phyloP scores from a whole-genome alignment of 2,329 filamentous ascomycete genomes.

The Sordariomycetes sp. region DNA sequence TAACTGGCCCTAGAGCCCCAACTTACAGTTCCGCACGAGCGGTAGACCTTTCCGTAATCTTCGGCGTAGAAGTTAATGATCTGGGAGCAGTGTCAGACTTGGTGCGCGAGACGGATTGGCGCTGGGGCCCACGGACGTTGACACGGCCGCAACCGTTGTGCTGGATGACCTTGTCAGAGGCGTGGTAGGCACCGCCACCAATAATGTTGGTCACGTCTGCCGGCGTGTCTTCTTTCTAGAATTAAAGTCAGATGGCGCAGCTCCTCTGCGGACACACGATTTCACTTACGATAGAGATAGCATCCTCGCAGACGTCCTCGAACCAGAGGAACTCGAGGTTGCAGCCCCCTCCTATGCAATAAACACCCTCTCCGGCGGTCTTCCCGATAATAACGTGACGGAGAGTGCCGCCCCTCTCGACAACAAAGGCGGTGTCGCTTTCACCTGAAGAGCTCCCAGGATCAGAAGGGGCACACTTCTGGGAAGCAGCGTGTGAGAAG shows the following conservation, averaged over 20 bases:
- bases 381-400: constrained; percentile 35
- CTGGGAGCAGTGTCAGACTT: constrained; percentile 9
- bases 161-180: constrained; percentile 33
- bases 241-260: neutral
- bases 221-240: constrained; percentile 9
- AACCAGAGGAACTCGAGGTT: constrained; percentile 35
- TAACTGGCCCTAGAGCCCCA: neutral
- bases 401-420: constrained; percentile 28
- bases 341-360: constrained; percentile 28
- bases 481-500: neutral
- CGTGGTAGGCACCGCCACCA: constrained; percentile 34
- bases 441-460: constrained; percentile 5
- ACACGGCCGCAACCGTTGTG: constrained; percentile 34
- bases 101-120: neutral
- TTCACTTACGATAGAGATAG: constrained; percentile 19
- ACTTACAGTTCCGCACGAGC: constrained; percentile 29
- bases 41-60: constrained; percentile 37
- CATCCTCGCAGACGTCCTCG: constrained; percentile 34
- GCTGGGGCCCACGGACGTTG: neutral
- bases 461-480: neutral
- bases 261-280: neutral
- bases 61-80: constrained; percentile 28
- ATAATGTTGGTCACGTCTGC: constrained; percentile 22
- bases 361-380: constrained; percentile 32
- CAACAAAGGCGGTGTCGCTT: constrained; percentile 29